Percentiles rank a stretch among this genome's conserved stretches.
Conservation (phyloP, 805 yeast genomes). For the Scheffersomyces lignosus region DNA sequence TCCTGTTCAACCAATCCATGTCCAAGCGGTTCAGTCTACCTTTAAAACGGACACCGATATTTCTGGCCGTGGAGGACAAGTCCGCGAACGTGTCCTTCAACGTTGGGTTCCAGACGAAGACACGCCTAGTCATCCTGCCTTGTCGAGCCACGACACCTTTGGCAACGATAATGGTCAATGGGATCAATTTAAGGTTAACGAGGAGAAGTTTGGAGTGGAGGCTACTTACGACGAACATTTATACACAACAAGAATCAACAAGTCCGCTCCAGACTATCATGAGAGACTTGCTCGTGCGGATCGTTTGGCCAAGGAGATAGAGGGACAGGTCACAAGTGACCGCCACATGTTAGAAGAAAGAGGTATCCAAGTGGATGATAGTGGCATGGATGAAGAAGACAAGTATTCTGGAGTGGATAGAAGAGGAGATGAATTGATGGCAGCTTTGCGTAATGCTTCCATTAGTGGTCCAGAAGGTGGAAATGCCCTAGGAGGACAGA, state of each 20-base stretch:
- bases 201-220: conserved; percentile 82
- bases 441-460: conserved; percentile 39
- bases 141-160: conserved; percentile 24
- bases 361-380: conserved; percentile 72
- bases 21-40: too few species aligned
- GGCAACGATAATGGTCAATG: conserved; percentile 40
- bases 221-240: conserved; percentile 82
- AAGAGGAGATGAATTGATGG: conserved; percentile 51
- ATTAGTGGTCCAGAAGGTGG: conserved; percentile 17
- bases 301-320: conserved; percentile 79
- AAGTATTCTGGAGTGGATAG: conserved; percentile 91
- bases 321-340: conserved; percentile 65
- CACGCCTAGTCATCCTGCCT: conserved; percentile 34
- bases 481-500: conserved; percentile 2
- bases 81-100: conserved; percentile 72
- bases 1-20: too few species aligned
- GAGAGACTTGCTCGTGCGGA: conserved; percentile 71
- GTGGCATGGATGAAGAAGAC: conserved; percentile 93
- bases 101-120: conserved; percentile 77
- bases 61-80: conserved; percentile 42
- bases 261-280: conserved; percentile 68
- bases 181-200: conserved; percentile 96
- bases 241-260: conserved; percentile 79
- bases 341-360: conserved; percentile 91
- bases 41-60: conserved; percentile 90